phyloP scores from a whole-genome alignment of 495 filamentous ascomycete species.

The Penicillium antarcticum region DNA sequence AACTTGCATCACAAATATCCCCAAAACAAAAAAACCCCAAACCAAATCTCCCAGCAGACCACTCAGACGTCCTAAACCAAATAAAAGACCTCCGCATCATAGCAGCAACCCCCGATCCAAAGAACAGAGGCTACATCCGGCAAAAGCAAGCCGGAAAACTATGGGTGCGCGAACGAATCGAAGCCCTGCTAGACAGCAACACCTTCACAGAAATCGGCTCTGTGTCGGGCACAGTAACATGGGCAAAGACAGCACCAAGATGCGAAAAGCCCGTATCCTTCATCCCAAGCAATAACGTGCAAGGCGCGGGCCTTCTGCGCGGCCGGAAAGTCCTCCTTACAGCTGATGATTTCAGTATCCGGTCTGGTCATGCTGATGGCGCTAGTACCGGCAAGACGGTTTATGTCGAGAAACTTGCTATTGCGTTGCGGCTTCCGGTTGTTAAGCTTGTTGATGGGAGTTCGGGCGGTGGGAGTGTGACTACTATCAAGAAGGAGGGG shows the following conservation, averaged over 20 bases:
- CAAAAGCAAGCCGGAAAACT: conserved; percentile 63
- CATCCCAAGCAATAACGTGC: conserved; percentile 54
- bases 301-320: conserved; percentile 43
- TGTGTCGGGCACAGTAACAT: conserved; percentile 55
- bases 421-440: conserved; percentile 52
- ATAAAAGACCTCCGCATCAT: conserved; percentile 46
- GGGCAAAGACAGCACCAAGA: conserved; percentile 45
- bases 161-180: conserved; percentile 61
- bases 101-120: conserved; percentile 50
- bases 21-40: conserved; percentile 16
- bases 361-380: conserved; percentile 61
- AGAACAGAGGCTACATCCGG: conserved; percentile 52
- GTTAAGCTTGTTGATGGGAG: conserved; percentile 62
- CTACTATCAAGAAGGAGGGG: conserved; percentile 51
- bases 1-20: conserved; percentile 34
- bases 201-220: conserved; percentile 58
- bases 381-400: conserved; percentile 55
- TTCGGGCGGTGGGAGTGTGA: conserved; percentile 59
- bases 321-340: conserved; percentile 56
- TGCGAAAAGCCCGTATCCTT: conserved; percentile 50
- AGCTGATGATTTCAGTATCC: conserved; percentile 61
- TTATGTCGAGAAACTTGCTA: conserved; percentile 54
- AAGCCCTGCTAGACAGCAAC: conserved; percentile 49
- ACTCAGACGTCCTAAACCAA: conserved; percentile 56
- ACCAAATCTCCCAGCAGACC: conserved; percentile 47